A percentile compares a stretch with the other conserved stretches of the same genome.
phyloP scores from a whole-genome alignment of 345 rosid species.

The Ricinus communis region DNA sequence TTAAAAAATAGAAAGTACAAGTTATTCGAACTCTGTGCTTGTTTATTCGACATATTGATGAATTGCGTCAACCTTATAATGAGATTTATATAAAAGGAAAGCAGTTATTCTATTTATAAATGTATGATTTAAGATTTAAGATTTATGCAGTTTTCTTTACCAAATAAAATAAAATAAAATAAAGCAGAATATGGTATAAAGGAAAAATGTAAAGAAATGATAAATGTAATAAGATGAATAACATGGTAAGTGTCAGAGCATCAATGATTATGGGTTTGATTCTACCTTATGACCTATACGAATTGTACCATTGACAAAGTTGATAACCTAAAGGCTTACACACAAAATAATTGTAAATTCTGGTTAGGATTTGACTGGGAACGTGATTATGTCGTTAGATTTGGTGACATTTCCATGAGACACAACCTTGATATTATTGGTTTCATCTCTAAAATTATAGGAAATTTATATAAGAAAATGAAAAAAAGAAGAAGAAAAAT shows the following conservation, averaged over 20 bases:
- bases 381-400: conserved; percentile 48
- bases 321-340: not conserved
- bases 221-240: not conserved
- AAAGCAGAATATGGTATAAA: no score
- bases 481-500: not conserved
- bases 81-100: no score
- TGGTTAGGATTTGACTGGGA: not conserved
- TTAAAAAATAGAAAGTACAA: no score
- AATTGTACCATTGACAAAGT: not conserved
- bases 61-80: no score
- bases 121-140: no score
- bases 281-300: not conserved
- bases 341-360: not conserved
- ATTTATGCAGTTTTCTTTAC: no score
- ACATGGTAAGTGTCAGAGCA: conserved; percentile 3
- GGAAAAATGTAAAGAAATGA: not conserved
- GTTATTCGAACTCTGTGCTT: no score
- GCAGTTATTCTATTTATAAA: no score
- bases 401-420: conserved; percentile 45
- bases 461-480: not conserved
- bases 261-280: conserved; percentile 3
- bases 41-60: no score
- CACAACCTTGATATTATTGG: conserved; percentile 38
- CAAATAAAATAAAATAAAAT: no score
- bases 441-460: conserved; percentile 10